These are phyloP conservation scores for Saturnispora hagleri DNA, from an alignment of 805 yeast species.

Conservation along the genomic window DNA sequence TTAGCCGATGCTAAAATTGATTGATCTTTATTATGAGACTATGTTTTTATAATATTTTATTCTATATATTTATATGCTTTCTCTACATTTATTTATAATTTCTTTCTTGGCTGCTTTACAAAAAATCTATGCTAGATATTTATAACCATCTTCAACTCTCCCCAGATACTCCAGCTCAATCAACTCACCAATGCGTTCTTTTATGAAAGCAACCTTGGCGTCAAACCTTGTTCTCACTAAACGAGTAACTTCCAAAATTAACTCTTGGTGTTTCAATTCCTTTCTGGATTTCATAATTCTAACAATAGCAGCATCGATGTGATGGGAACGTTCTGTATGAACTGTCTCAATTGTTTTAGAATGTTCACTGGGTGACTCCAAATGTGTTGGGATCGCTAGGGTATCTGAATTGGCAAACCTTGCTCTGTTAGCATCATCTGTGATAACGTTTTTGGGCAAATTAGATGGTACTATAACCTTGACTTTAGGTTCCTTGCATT, in stretches of 20 bases:
- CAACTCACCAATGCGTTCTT: conserved; percentile 62
- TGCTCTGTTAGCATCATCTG: not conserved
- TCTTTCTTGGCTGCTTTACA: not conserved
- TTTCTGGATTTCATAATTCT: conserved; percentile 78
- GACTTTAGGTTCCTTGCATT: conserved; percentile 5
- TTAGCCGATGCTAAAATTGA: conserved; percentile 34
- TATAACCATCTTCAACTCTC: conserved; percentile 58
- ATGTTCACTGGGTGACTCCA: conserved; percentile 46
- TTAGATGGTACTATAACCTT: conserved; percentile 6
- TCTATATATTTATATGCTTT: not conserved
- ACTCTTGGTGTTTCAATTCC: conserved; percentile 48
- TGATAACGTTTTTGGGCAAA: conserved; percentile 4
- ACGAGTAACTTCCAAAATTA: conserved; percentile 47
- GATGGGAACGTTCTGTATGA: conserved; percentile 53
- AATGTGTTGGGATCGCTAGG: conserved; percentile 18
- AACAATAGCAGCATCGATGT: conserved; percentile 79
- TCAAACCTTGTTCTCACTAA: conserved; percentile 49
- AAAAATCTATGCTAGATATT: conserved; percentile 45
- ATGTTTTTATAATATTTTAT: not conserved
- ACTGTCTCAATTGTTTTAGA: conserved; percentile 47
- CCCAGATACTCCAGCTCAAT: conserved; percentile 75
- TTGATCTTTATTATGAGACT: conserved; percentile 9
- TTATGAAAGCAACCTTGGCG: conserved; percentile 59
- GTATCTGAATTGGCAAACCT: not conserved
- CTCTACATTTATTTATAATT: not conserved